phyloP scores from a whole-genome alignment of 768 basidiomycete species.

The Lactarius deliciosus region DNA sequence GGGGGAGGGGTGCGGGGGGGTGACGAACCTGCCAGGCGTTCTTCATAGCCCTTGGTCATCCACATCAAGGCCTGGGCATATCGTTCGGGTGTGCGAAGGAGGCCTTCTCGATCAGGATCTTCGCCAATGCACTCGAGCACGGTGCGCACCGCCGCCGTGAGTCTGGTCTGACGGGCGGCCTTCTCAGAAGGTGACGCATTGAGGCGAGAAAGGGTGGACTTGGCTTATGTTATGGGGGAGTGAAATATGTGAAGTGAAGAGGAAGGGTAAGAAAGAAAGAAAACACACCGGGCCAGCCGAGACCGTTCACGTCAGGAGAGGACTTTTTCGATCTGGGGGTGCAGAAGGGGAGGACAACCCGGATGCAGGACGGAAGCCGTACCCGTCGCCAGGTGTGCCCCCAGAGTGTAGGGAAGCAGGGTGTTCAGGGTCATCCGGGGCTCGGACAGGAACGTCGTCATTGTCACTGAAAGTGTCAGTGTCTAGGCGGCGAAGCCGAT shows the following conservation, averaged over 20 bases:
- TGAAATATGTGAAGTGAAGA: constrained; percentile 27
- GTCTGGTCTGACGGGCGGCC: constrained; percentile 66
- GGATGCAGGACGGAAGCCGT: constrained; percentile 75
- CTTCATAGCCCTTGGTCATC: constrained; percentile 99
- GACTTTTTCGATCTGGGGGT: constrained; percentile 36
- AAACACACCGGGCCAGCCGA: constrained; percentile 87
- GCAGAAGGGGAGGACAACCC: constrained; percentile 60
- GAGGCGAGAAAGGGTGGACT: constrained; percentile 83
- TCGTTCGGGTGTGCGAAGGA: constrained; percentile 87
- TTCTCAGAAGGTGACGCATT: constrained; percentile 77
- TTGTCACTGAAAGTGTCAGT: neutral
- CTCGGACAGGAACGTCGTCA: constrained; percentile 5
- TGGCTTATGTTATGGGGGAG: constrained; percentile 51
- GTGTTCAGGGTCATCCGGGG: neutral
- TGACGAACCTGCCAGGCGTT: constrained; percentile 74
- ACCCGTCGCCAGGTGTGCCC: constrained; percentile 56
- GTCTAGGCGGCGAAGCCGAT: constrained; percentile 22
- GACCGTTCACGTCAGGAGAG: constrained; percentile 62
- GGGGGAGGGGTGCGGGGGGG: constrained; percentile 10
- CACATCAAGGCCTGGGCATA: constrained; percentile 97
- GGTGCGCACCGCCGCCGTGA: constrained; percentile 83
- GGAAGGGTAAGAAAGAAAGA: constrained; percentile 21
- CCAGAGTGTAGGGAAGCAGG: neutral
- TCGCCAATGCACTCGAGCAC: constrained; percentile 98
- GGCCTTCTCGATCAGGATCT: constrained; percentile 93